Evolutionary conservation across 2,329 filamentous ascomycete genomes (phyloP), one percentile per base, ranked within the genome.

Genomic region (Phaeosphaeriaceae sp.): DNA sequence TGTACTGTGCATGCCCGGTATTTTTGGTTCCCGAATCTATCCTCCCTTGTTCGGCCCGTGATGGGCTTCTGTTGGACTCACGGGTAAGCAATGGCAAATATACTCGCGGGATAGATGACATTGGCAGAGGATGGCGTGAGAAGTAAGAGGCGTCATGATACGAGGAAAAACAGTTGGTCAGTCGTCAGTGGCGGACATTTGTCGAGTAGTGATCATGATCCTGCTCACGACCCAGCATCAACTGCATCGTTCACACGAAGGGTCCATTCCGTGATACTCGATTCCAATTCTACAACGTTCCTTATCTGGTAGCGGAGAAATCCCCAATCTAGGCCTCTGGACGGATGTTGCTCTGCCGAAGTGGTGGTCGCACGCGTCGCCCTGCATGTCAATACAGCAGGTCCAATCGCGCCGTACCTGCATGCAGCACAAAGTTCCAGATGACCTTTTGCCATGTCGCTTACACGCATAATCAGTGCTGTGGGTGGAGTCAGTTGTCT

Each of bases 391-490:
- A 7, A 33, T 22, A 36, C 22, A 50, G 25, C n/a, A 40, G 21
- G 40, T 36, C 53, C 53, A 55, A 55, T 50, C 24, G 47, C 19
- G 25, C 53, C 15, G 53, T 55, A 50, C 53, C 33, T 47, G 48
- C 44, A 52, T 48, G 49, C 52, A 54, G 46, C 41, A 44, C 19
- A 36, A 33, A 13, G 13, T 24, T 53, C 25, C 64, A 67, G 67
- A 68, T 70, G 63, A 67, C 61, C 63, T 45, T 36, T 33, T 57
- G 17, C 48, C 40, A 42, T 49, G 41, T 55, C 33, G 25, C 53
- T 53, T 36, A 49, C 22, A 13, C n/a, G 48, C 51, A 67, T 61
- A 44, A 47, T 74, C 56, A 76, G 56, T 76, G 73, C 73, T 76
- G 57, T 58, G 57, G 53, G 64, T 67, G 54, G 52, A 62, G 68